Evolutionary conservation across 495 filamentous ascomycete genomes (phyloP).

Genomic region (Filosporella fistucella): DNA sequence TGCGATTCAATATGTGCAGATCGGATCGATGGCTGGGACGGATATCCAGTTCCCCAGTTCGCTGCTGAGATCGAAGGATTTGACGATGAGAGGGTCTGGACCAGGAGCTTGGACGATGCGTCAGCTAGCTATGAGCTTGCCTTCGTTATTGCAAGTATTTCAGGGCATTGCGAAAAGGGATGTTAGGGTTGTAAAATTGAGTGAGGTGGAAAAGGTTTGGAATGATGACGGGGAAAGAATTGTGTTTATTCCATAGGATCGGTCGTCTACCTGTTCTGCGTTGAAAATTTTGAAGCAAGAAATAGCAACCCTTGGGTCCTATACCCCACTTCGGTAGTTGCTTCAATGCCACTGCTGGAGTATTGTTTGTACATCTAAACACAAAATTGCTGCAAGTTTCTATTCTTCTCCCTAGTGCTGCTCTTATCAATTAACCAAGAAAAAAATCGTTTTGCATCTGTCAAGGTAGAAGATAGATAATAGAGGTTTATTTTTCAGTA

Average conservation of each 20-base stretch:
- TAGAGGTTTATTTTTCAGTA: too few species aligned
- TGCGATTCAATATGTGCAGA: slow-evolving; percentile 13
- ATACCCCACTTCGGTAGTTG: too few species aligned
- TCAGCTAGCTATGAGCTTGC: neutral
- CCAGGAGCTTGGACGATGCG: slow-evolving; percentile 11
- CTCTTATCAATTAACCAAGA: too few species aligned
- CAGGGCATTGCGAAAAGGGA: neutral
- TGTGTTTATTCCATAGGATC: slow-evolving; percentile 9
- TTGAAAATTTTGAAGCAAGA: too few species aligned
- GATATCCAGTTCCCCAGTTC: neutral
- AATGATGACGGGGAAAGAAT: slow-evolving; percentile 8
- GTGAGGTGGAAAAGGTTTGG: slow-evolving; percentile 12
- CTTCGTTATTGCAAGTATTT: neutral
- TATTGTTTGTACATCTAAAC: too few species aligned
- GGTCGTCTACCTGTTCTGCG: too few species aligned
- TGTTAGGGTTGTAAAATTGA: slow-evolving; percentile 9
- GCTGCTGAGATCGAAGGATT: slow-evolving; percentile 4
- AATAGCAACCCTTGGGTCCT: too few species aligned
- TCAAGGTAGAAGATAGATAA: too few species aligned
- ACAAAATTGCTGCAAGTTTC: too few species aligned
- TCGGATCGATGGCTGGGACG: neutral
- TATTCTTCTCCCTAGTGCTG: too few species aligned
- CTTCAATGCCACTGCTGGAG: too few species aligned
- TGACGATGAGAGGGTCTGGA: slow-evolving; percentile 11
- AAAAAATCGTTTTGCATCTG: too few species aligned